phyloP scores from a whole-genome alignment of 306 rosid species.

The Carpinus fangiana region DNA sequence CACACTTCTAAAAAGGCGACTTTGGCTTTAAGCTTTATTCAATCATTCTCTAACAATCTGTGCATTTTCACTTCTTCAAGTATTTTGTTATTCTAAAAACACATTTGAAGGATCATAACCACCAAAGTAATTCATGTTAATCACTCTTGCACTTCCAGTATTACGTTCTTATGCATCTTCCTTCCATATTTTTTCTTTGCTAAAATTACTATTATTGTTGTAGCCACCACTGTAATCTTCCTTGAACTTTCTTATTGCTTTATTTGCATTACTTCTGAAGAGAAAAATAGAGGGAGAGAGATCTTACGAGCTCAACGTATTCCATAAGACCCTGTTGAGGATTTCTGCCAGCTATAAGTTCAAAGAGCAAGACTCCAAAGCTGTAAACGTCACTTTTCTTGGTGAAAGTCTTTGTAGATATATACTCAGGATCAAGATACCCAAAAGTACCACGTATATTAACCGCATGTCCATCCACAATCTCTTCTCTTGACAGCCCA shows the following conservation, averaged over 20 bases:
- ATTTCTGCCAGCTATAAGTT: constrained; percentile 88
- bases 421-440: constrained; percentile 92
- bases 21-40: neutral
- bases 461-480: constrained; percentile 81
- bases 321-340: constrained; percentile 99
- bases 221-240: neutral
- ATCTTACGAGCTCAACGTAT: constrained; percentile 88
- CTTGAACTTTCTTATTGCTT: neutral
- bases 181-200: neutral
- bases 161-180: neutral
- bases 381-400: constrained; percentile 99
- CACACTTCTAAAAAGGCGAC: neutral
- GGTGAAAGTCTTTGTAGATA: constrained; percentile 84
- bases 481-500: constrained; percentile 97
- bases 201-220: neutral
- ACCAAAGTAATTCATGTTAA: neutral
- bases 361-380: constrained; percentile 92
- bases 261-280: neutral
- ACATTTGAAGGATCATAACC: neutral
- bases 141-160: neutral
- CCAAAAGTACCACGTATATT: constrained; percentile 86
- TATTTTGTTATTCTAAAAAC: neutral
- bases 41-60: neutral
- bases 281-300: constrained; percentile 28
- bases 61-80: neutral